Evolutionary conservation across 345 rosid species (phyloP), one percentile per base, ranked within the genome.

Genomic region (Durio zibethinus): DNA sequence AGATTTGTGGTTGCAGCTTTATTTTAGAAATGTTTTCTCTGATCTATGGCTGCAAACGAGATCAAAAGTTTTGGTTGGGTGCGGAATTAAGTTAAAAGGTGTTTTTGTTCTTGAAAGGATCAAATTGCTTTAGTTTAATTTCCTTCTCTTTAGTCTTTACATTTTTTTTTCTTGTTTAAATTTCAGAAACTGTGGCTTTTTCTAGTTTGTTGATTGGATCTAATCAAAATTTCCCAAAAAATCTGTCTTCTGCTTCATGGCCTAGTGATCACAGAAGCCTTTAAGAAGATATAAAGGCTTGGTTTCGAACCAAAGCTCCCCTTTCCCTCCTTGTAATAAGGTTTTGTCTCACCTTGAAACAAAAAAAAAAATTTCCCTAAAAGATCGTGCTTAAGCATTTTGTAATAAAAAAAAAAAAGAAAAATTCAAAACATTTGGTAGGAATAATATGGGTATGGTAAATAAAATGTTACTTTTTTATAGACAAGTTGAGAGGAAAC

Each of bases 1-100:
- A 36, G 45, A 53, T 14, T 72, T 33, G 48, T 62, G 76, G 54
- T 72, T 54, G 76, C 63, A 53, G 63, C 76, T 72, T 53, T 72
- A 72, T 53, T 29, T 70, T 53, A 20, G 15, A 20, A 70, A 29
- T 48, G 59, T 42, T 25, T 12, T 5, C 42, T 31, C 42, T 35
- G 42, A 27, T 63, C 36, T 3, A 65, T n/a, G 23, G 29, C 47
- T 36, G 69, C 69, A 36, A 64, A 64, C 2, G 7, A 65, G 71
- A 53, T 36, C 69, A n/a, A 31, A 54, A 33, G 63, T 35, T 72
- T 31, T 52, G 45, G 47, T 18, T 33, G 29, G 20, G 16, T n/a
- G 29, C 7, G 29, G 62, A 72, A 53, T 72, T 20, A 20, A 33
- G 43, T 31, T 53, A 29, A 50, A 67, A 23, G 4, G 53, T 2